These are phyloP conservation scores for Drechslera avenae DNA, from an alignment of 2,329 filamentous ascomycete genomes.

Conservation along the genomic window DNA sequence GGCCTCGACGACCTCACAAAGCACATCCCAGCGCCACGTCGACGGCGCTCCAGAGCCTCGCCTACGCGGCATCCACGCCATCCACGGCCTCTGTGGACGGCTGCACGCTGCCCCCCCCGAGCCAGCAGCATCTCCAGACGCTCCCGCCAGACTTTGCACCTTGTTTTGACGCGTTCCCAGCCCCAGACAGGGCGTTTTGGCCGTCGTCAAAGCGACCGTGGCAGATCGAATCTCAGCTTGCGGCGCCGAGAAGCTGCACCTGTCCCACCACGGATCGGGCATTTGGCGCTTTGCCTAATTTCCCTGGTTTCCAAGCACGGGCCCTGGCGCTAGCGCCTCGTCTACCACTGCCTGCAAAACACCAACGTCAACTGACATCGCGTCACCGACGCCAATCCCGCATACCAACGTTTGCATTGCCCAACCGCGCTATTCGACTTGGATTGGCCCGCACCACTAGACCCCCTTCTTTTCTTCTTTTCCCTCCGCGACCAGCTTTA, in stretches of 20 bases:
- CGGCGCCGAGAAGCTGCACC: conserved; percentile 35
- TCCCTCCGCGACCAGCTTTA: not conserved
- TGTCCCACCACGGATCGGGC: conserved; percentile 33
- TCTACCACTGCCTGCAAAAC: conserved; percentile 20
- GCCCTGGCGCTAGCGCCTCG: conserved; percentile 22
- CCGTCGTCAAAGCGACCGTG: conserved; percentile 21
- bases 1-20: conserved; percentile 24
- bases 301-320: conserved; percentile 18
- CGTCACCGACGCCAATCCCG: conserved; percentile 16
- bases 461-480: too few species aligned
- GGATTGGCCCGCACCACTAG: too few species aligned
- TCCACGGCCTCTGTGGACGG: conserved; percentile 11
- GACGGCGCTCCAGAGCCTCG: conserved; percentile 28
- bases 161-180: conserved; percentile 17
- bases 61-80: conserved; percentile 6
- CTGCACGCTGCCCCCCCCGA: conserved; percentile 5
- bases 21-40: conserved; percentile 42
- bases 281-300: conserved; percentile 27
- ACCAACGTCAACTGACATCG: conserved; percentile 16
- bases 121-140: not conserved
- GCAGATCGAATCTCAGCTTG: conserved; percentile 39
- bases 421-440: not conserved
- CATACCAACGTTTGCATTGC: conserved; percentile 3
- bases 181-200: conserved; percentile 13
- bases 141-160: not conserved